A percentile compares a stretch with the other conserved stretches of the same genome.
These are phyloP conservation scores for Cladosporium sp. DNA, from an alignment of 2,329 filamentous ascomycete genomes.

Conservation along the genomic window DNA sequence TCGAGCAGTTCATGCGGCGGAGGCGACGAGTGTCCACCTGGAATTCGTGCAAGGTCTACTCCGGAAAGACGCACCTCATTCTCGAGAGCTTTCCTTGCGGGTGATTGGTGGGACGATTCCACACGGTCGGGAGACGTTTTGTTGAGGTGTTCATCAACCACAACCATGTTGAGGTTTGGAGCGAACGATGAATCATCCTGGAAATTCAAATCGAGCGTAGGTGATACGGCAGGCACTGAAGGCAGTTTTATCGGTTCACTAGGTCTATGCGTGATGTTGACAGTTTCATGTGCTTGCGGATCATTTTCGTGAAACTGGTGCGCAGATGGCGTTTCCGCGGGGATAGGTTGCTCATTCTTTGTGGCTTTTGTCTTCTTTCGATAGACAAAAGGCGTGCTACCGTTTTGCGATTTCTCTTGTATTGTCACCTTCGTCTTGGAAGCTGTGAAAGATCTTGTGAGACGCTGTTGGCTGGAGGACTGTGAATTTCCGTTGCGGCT, in stretches of 20 bases:
- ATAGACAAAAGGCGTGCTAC: slow-evolving; percentile 26
- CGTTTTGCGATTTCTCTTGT: slow-evolving; percentile 10
- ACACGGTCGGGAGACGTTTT: slow-evolving; percentile 10
- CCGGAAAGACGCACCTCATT: slow-evolving; percentile 24
- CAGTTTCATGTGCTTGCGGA: background rate
- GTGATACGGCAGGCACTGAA: background rate
- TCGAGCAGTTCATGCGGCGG: slow-evolving; percentile 13
- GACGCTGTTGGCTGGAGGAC: background rate
- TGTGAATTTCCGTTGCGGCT: background rate
- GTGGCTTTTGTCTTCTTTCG: slow-evolving; percentile 16
- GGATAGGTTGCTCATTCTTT: background rate
- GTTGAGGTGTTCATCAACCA: slow-evolving; percentile 19
- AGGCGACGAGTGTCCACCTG: slow-evolving; percentile 16
- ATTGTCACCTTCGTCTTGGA: background rate
- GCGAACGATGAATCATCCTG: slow-evolving; percentile 18
- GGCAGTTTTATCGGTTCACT: background rate
- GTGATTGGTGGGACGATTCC: slow-evolving; percentile 12
- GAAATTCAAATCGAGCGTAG: slow-evolving; percentile 22
- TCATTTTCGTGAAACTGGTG: background rate
- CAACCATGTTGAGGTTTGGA: slow-evolving; percentile 17
- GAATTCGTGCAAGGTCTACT: slow-evolving; percentile 18
- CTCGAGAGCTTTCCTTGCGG: slow-evolving; percentile 20
- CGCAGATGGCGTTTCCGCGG: background rate
- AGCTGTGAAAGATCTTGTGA: background rate
- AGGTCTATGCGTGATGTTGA: background rate